A percentile compares a stretch with the other conserved stretches of the same genome.
These are phyloP conservation scores for Kregervanrija fluxuum DNA, from an alignment of 805 yeast species.

Conservation along the genomic window DNA sequence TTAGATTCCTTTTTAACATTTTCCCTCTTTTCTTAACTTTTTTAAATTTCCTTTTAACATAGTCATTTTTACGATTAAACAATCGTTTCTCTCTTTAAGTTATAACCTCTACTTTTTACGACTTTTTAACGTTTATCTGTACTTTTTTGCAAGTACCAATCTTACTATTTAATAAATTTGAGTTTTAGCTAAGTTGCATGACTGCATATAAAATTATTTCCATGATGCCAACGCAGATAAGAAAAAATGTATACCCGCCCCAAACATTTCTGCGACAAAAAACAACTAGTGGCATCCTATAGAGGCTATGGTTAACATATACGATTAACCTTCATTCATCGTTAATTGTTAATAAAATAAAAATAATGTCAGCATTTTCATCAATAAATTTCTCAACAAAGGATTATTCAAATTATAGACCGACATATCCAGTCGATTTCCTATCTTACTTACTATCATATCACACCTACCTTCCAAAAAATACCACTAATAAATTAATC, in stretches of 20 bases:
- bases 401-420: slow-evolving; percentile 53
- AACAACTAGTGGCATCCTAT: too few relatives aligned
- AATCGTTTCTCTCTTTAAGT: slow-evolving; percentile 7
- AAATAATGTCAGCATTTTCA: slow-evolving; percentile 57
- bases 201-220: too few relatives aligned
- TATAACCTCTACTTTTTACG: slow-evolving; percentile 3
- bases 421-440: slow-evolving; percentile 52
- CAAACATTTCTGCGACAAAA: too few relatives aligned
- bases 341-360: background rate
- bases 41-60: slow-evolving; percentile 8
- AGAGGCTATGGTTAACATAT: too few relatives aligned
- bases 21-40: slow-evolving; percentile 5
- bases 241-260: too few relatives aligned
- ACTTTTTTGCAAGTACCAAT: background rate
- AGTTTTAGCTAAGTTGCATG: too few relatives aligned
- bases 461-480: too few relatives aligned
- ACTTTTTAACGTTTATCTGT: background rate
- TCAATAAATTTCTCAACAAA: slow-evolving; percentile 42
- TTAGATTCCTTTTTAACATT: slow-evolving; percentile 10
- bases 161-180: too few relatives aligned
- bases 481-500: background rate
- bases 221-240: too few relatives aligned
- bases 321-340: background rate
- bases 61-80: slow-evolving; percentile 3
- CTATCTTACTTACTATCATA: slow-evolving; percentile 19